Conservation (phyloP, 2,329 filamentous ascomycete species). For the Cytospora schulzeri region DNA sequence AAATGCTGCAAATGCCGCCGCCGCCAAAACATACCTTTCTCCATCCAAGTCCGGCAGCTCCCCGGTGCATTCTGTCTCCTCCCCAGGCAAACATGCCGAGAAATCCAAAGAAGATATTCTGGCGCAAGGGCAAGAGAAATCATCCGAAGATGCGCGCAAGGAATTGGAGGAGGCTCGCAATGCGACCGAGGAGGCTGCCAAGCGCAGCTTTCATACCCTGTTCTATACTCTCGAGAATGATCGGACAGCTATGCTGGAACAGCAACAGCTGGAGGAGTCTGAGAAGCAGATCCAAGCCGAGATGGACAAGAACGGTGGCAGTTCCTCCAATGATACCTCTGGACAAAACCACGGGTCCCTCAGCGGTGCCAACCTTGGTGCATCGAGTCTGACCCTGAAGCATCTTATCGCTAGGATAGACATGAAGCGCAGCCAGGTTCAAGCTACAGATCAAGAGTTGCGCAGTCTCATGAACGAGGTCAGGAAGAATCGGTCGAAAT, state of each 20-base stretch:
- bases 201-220: constrained; percentile 86
- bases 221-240: constrained; percentile 97
- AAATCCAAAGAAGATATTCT: constrained; percentile 54
- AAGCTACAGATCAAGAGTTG: constrained; percentile 89
- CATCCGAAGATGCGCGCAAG: constrained; percentile 86
- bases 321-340: constrained; percentile 51
- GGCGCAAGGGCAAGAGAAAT: constrained; percentile 61
- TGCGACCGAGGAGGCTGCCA: constrained; percentile 85
- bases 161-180: constrained; percentile 90
- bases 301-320: constrained; percentile 70
- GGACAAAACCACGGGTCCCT: constrained; percentile 80
- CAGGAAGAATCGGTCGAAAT: constrained; percentile 96
- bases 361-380: constrained; percentile 91
- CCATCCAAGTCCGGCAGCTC: constrained; percentile 72
- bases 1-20: constrained; percentile 50
- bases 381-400: constrained; percentile 93
- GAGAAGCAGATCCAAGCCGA: constrained; percentile 96
- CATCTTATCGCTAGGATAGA: constrained; percentile 96
- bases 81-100: constrained; percentile 58
- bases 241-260: constrained; percentile 93
- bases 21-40: constrained; percentile 63
- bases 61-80: constrained; percentile 63
- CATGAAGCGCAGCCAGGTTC: constrained; percentile 84
- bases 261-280: constrained; percentile 94
- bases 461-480: constrained; percentile 95